These are phyloP conservation scores for Colletotrichum sp. DNA, from an alignment of 2,329 filamentous ascomycete genomes.

Conservation along the genomic window DNA sequence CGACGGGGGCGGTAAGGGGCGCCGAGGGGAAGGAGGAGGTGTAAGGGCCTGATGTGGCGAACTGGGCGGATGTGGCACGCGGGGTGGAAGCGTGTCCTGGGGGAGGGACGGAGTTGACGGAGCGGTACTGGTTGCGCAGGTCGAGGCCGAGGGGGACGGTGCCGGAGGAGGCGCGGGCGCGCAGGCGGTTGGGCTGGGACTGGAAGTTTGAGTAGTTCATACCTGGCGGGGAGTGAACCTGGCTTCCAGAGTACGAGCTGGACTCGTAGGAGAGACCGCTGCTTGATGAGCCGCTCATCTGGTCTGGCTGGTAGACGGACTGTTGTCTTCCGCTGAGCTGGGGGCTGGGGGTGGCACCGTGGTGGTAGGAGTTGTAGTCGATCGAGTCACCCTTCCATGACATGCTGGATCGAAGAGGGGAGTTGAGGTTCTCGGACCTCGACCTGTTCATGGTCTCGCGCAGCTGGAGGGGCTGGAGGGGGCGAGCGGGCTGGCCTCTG, in stretches of 20 bases:
- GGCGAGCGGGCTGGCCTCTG: slow-evolving; percentile 50
- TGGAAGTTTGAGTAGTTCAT: slow-evolving; percentile 56
- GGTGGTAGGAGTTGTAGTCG: slow-evolving; percentile 60
- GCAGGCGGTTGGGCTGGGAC: slow-evolving; percentile 48
- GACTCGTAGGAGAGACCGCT: slow-evolving; percentile 55
- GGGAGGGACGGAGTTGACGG: slow-evolving; percentile 35
- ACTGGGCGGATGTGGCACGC: slow-evolving; percentile 27
- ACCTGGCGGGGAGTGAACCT: slow-evolving; percentile 54
- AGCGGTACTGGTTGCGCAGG: slow-evolving; percentile 49
- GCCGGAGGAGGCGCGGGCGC: slow-evolving; percentile 55
- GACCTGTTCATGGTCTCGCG: slow-evolving; percentile 62
- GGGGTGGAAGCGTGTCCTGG: slow-evolving; percentile 34
- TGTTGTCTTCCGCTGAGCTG: slow-evolving; percentile 51
- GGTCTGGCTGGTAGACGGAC: slow-evolving; percentile 56
- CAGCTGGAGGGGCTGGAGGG: slow-evolving; percentile 63
- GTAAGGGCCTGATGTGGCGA: slow-evolving; percentile 36
- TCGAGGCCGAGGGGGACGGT: slow-evolving; percentile 51
- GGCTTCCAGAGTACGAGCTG: slow-evolving; percentile 53
- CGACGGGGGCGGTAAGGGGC: slow-evolving; percentile 58
- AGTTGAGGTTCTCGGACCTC: slow-evolving; percentile 63
- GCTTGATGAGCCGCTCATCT: slow-evolving; percentile 45
- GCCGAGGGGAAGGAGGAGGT: slow-evolving; percentile 58
- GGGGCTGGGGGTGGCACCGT: slow-evolving; percentile 50
- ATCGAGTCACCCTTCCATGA: slow-evolving; percentile 67
- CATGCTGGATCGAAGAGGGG: slow-evolving; percentile 64